Conservation (phyloP, 306 rosid species). For the Cicer pinnatifidum region DNA sequence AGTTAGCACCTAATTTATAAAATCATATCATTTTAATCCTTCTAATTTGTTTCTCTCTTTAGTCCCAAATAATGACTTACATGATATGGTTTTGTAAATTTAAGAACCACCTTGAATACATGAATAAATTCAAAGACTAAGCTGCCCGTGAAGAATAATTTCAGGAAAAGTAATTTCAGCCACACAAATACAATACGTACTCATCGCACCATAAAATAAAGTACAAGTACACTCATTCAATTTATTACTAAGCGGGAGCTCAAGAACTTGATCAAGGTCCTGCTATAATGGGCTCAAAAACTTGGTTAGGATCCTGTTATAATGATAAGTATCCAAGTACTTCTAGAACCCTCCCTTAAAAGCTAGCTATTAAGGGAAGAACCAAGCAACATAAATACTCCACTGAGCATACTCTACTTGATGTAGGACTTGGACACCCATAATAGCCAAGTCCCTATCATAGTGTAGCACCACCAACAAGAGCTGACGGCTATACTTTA, state of each 20-base stretch:
- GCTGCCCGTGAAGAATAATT: background rate
- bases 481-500: background rate
- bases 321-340: background rate
- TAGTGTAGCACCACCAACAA: background rate
- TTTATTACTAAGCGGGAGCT: background rate
- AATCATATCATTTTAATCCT: background rate
- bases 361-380: background rate
- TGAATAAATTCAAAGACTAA: background rate
- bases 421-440: background rate
- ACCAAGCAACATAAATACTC: background rate
- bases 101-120: slow-evolving; percentile 11
- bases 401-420: background rate
- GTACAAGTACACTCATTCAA: background rate
- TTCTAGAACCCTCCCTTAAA: background rate
- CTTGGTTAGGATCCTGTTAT: background rate
- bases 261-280: background rate
- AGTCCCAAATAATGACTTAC: background rate
- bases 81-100: slow-evolving; percentile 1
- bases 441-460: background rate
- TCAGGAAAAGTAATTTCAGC: background rate
- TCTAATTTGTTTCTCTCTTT: slow-evolving; percentile 2
- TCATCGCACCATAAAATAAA: background rate
- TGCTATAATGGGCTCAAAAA: no score
- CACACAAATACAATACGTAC: background rate
- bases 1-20: slow-evolving; percentile 11